phyloP scores from a whole-genome alignment of 2,329 filamentous ascomycete genomes.

The Cytospora chrysosperma region DNA sequence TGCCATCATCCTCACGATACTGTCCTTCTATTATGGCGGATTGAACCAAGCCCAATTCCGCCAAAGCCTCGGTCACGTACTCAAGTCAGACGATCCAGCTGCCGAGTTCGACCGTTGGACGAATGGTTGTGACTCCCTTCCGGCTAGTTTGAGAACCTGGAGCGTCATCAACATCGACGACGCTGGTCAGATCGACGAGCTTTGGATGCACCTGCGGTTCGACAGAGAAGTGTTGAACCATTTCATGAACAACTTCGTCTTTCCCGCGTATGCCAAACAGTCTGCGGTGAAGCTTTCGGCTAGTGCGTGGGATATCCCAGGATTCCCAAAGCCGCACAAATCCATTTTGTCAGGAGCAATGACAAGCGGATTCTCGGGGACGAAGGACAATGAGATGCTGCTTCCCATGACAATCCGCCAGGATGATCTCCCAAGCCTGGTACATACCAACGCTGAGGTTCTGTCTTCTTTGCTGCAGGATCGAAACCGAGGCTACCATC shows the following conservation, averaged over 20 bases:
- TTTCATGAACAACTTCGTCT: slow-evolving; percentile 63
- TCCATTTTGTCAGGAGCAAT: slow-evolving; percentile 35
- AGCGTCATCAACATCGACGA: slow-evolving; percentile 61
- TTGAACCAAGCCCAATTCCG: slow-evolving; percentile 48
- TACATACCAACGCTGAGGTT: slow-evolving; percentile 64
- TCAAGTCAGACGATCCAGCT: slow-evolving; percentile 56
- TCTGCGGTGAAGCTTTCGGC: slow-evolving; percentile 63
- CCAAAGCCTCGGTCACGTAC: slow-evolving; percentile 48
- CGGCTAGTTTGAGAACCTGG: slow-evolving; percentile 49
- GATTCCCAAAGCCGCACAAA: slow-evolving; percentile 35
- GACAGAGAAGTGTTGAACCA: slow-evolving; percentile 55
- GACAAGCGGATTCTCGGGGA: slow-evolving; percentile 69
- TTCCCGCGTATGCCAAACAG: slow-evolving; percentile 63
- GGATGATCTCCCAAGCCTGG: slow-evolving; percentile 54
- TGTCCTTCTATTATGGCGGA: slow-evolving; percentile 67
- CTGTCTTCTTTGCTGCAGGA: slow-evolving; percentile 54
- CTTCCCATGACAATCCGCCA: slow-evolving; percentile 63
- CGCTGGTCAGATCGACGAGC: slow-evolving; percentile 43
- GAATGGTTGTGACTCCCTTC: slow-evolving; percentile 40
- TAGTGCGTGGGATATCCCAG: slow-evolving; percentile 66
- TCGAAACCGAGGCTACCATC: slow-evolving; percentile 49
- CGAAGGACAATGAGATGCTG: slow-evolving; percentile 62
- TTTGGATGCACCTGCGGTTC: slow-evolving; percentile 52
- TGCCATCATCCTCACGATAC: slow-evolving; percentile 61
- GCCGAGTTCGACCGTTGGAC: slow-evolving; percentile 55